Base-by-base conservation (phyloP, 768 basidiomycete species). In the Mycena vitilis region DNA sequence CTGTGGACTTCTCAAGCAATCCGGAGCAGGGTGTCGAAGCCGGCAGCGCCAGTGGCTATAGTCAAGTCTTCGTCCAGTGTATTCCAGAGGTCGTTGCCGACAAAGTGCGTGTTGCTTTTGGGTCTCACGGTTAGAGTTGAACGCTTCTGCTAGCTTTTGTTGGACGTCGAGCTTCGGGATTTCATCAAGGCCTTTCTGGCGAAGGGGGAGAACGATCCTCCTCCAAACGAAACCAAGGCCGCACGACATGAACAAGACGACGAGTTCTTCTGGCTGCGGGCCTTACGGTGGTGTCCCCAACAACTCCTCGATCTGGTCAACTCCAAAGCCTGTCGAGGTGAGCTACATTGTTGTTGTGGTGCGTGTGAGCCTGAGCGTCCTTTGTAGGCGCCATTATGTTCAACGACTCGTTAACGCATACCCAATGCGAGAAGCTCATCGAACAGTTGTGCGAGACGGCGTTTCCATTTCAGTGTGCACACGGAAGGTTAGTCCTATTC, bases 391-490 rank as follows among this genome's bases (percentile, higher is more conserved):
- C 97, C 4, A 94, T 98, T 78, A 98, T 98, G 95, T 98, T 98
- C 84, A 96, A 96, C 72, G 96, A 99, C 76, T 66, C 83, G 0
- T 82, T 99, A 56, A 87, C 83, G 16, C 61, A 81, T 9, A 83
- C 83, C 42, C 95, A 98, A 75, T 94, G 95, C 77, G 77, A 85
- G 71, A 81, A 83, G 54, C 85, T 99, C 48, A 83, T 99, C 52
- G 73, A 75, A 8, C 85, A 89, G 71, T 84, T 99, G 36, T 84
- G 91, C 11, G 77, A 85, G 68, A 95, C 95, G 3, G 84, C 85
- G 5, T 92, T 94, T 74, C 96, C 97, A 2, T 98, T 98, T 79
- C 94, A 95, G 76, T 99, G 98, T 80, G 98, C 98, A 38, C 98
- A 99, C 79, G 98, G 97, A 76, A 86, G 94, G 94, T 92, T 59